Conservation (phyloP, 257 asterid genomes). For the Avicennia marina region DNA sequence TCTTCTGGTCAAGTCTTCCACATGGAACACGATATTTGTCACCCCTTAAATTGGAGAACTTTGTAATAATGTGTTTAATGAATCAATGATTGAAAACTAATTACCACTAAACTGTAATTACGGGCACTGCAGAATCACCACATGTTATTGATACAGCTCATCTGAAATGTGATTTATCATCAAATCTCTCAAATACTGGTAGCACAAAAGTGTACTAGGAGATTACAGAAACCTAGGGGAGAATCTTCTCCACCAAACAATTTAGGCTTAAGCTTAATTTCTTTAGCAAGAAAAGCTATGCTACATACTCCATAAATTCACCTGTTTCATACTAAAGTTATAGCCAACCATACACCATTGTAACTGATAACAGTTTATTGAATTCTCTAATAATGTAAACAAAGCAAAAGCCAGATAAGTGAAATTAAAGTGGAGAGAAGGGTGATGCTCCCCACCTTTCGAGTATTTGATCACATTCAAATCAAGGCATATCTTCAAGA, state of each 20-base stretch:
- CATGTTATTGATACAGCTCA: neutral
- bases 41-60: no score
- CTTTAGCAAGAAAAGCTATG: no score
- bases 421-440: conserved; percentile 4
- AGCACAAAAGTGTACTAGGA: no score
- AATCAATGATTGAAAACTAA: no score
- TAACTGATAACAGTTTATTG: neutral
- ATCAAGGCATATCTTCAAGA: conserved; percentile 9
- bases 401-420: conserved; percentile 3
- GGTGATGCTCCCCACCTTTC: conserved; percentile 12
- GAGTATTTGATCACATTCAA: conserved; percentile 12
- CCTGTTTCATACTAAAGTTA: no score
- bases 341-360: conserved; percentile 7
- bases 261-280: neutral
- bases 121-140: neutral
- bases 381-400: neutral
- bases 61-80: no score
- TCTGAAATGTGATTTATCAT: neutral
- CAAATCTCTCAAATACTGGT: neutral
- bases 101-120: neutral
- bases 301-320: no score
- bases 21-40: no score
- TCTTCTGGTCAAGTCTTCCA: no score
- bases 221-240: no score
- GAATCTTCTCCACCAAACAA: no score